These are phyloP conservation scores for Dillenia turbinata DNA, from an alignment of 164 flowering plant species.

Conservation along the genomic window DNA sequence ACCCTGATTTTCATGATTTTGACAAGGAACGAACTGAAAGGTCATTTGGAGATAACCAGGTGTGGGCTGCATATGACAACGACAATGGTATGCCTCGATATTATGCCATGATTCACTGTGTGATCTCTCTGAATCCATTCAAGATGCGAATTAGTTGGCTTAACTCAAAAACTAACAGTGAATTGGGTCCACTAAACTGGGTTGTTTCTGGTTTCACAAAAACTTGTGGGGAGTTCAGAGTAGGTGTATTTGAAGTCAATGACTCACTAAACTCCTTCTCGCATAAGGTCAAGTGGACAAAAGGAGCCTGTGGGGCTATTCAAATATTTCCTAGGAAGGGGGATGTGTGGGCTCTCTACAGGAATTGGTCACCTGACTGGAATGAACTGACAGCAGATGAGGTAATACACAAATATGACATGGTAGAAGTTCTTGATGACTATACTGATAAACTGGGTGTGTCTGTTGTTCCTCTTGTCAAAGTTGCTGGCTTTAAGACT, in stretches of 20 bases:
- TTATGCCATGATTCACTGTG: slow-evolving; percentile 60
- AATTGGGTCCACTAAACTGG: slow-evolving; percentile 60
- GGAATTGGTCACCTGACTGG: slow-evolving; percentile 79
- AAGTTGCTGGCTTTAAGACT: slow-evolving; percentile 70
- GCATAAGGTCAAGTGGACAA: slow-evolving; percentile 58
- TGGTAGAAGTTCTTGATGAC: slow-evolving; percentile 75
- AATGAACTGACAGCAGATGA: slow-evolving; percentile 59
- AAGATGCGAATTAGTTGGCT: slow-evolving; percentile 70
- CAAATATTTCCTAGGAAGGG: slow-evolving; percentile 55
- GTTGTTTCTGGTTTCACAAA: slow-evolving; percentile 61
- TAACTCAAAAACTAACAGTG: slow-evolving; percentile 52
- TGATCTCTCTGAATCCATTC: slow-evolving; percentile 56
- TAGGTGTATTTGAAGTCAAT: slow-evolving; percentile 40
- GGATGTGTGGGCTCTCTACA: slow-evolving; percentile 75
- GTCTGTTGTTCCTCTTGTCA: slow-evolving; percentile 49
- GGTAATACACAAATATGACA: slow-evolving; percentile 63
- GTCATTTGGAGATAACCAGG: slow-evolving; percentile 58
- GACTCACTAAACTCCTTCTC: slow-evolving; percentile 60
- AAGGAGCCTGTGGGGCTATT: slow-evolving; percentile 46
- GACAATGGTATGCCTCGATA: slow-evolving; percentile 84
- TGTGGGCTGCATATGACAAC: slow-evolving; percentile 79
- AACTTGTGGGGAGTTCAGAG: slow-evolving; percentile 73
- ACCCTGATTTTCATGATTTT: slow-evolving; percentile 70
- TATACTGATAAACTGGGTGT: slow-evolving; percentile 49
- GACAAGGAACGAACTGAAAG: slow-evolving; percentile 57